phyloP scores from a whole-genome alignment of 2,329 filamentous ascomycete genomes.

The Penicillium freii region DNA sequence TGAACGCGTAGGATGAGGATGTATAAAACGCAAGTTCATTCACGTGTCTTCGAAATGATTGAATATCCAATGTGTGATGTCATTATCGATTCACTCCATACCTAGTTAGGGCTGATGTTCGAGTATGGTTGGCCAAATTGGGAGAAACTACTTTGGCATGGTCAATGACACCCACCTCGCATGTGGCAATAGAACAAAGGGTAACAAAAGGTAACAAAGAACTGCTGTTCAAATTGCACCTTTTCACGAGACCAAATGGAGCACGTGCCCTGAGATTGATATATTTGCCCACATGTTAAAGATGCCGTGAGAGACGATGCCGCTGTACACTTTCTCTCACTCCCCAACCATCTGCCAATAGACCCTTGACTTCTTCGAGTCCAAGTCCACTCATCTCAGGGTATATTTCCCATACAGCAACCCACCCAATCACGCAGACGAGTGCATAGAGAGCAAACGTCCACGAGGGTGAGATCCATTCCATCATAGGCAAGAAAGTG shows the following conservation, averaged over 20 bases:
- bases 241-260: not conserved
- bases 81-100: not conserved
- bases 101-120: not conserved
- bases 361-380: constrained; percentile 72
- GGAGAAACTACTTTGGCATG: not conserved
- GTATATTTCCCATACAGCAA: constrained; percentile 70
- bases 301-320: not conserved
- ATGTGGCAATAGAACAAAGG: not conserved
- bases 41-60: not conserved
- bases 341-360: constrained; percentile 73
- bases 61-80: not conserved
- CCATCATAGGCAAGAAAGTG: constrained; percentile 86
- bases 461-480: constrained; percentile 66
- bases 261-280: not conserved
- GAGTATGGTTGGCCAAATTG: not conserved
- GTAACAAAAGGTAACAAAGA: not conserved
- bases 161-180: not conserved
- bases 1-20: no score
- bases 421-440: constrained; percentile 67
- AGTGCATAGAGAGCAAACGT: constrained; percentile 79
- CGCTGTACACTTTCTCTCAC: constrained; percentile 50
- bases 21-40: no score
- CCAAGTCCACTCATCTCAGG: constrained; percentile 81
- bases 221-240: not conserved
- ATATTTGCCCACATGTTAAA: not conserved